phyloP scores from a whole-genome alignment of 2,329 filamentous ascomycete genomes.

The Beauveria rudraprayagi region DNA sequence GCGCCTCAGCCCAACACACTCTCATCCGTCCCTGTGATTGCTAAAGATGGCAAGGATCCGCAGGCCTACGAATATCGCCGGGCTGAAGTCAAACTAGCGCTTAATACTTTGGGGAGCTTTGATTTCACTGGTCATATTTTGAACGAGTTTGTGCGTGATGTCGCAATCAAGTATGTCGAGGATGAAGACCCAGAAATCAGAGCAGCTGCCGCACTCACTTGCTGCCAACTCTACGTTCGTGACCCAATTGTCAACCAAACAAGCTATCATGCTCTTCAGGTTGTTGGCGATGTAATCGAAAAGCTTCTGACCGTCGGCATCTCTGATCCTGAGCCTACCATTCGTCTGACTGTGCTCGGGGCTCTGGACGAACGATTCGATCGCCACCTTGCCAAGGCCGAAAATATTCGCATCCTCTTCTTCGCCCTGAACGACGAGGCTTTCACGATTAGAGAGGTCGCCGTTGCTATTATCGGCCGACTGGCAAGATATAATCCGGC shows the following conservation, averaged over 20 bases:
- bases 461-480: slow-evolving; percentile 92
- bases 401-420: slow-evolving; percentile 93
- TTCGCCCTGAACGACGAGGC: slow-evolving; percentile 92
- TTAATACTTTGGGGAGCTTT: slow-evolving; percentile 95
- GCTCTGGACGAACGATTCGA: slow-evolving; percentile 93
- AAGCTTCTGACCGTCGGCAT: slow-evolving; percentile 92
- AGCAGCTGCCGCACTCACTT: slow-evolving; percentile 90
- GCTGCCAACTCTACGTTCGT: slow-evolving; percentile 92
- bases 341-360: slow-evolving; percentile 77
- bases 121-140: slow-evolving; percentile 89
- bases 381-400: slow-evolving; percentile 89
- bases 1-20: slow-evolving; percentile 80
- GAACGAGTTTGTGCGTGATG: slow-evolving; percentile 97
- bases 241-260: slow-evolving; percentile 98
- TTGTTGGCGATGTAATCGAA: slow-evolving; percentile 96
- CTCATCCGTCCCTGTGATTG: slow-evolving; percentile 70
- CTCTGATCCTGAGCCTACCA: slow-evolving; percentile 82
- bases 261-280: slow-evolving; percentile 91
- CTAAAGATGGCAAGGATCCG: slow-evolving; percentile 79
- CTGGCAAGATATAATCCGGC: slow-evolving; percentile 87
- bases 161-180: slow-evolving; percentile 96
- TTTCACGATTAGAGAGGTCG: slow-evolving; percentile 85
- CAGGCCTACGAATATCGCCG: slow-evolving; percentile 74
- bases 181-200: slow-evolving; percentile 90
- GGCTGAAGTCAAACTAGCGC: slow-evolving; percentile 80